Base-by-base conservation (phyloP, 2,329 filamentous ascomycete genomes). In the Aurifilum marmelostoma region DNA sequence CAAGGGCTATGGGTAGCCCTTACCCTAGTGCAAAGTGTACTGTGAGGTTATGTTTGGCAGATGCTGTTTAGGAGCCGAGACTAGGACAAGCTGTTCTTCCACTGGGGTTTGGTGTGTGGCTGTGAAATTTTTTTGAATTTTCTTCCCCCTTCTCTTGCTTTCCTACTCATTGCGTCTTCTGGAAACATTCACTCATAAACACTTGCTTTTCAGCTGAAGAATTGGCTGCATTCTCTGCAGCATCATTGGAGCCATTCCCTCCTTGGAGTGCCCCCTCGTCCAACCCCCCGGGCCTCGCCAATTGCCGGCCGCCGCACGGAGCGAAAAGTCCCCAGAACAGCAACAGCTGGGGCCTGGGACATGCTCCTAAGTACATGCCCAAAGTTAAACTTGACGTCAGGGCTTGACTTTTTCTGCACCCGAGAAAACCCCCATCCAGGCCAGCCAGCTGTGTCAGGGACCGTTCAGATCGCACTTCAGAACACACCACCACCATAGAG, bases 311-410 rank as follows among this genome's bases (percentile, higher is more conserved):
- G 61, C n/a, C n/a, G n/a, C n/a, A n/a, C 41, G 24, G 61, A 29
- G 41, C n/a, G n/a, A 50, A 21, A 50, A 29, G 24, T 29, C 41
- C 61, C 41, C 50, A 41, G 27, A 34, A 27, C 61, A 47, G 61
- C 60, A 41, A n/a, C 60, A 29, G 16, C 27, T 63, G 16, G 24
- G 4, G n/a, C n/a, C 41, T n/a, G 6, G 39, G n/a, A 18, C 37
- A 63, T 24, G n/a, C 34, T 41, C n/a, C 29, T 32, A 21, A 43
- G 37, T 39, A n/a, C 56, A 6, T 43, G 21, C 56, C 56, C 56
- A 59, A 37, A 59, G 60, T n/a, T 41, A 32, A 61, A 32, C 63
- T 70, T 70, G 68, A 70, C 68, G 68, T 70, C 68, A 70, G 68
- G 60, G 24, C 52, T 29, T 29, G 39, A 3, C 5, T 47, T 29